Percentiles rank a stretch among this genome's conserved stretches.
phyloP scores from a whole-genome alignment of 1,284 basidiomycete genomes.

The Pseudozyma tsukubaensis region DNA sequence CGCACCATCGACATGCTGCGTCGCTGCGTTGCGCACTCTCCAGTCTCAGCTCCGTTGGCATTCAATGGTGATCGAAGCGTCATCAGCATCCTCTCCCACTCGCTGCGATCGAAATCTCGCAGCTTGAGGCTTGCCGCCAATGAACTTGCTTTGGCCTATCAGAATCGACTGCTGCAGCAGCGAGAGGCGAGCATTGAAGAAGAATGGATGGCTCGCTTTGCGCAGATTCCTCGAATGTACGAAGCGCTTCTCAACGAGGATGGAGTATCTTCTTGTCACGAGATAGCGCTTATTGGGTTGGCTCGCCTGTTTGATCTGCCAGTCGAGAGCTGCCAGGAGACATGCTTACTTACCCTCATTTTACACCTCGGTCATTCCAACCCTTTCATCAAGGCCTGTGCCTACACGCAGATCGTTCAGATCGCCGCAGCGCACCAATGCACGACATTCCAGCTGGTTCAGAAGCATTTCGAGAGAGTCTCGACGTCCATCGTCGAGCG shows the following conservation, averaged over 20 bases:
- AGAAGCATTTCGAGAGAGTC: constrained; percentile 54
- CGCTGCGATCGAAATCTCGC: constrained; percentile 21
- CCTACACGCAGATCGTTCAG: constrained; percentile 57
- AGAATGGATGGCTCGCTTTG: constrained; percentile 27
- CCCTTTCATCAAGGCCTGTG: constrained; percentile 51
- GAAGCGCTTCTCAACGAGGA: constrained; percentile 18
- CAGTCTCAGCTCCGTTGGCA: constrained; percentile 10
- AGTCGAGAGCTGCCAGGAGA: constrained; percentile 45
- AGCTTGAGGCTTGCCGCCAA: constrained; percentile 30
- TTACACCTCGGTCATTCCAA: constrained; percentile 50
- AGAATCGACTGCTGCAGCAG: constrained; percentile 27
- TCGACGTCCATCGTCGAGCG: constrained; percentile 55
- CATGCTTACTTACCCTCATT: constrained; percentile 41
- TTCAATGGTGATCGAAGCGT: constrained; percentile 23
- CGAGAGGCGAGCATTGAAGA: constrained; percentile 26
- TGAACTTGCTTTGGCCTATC: constrained; percentile 33
- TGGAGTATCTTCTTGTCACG: constrained; percentile 18
- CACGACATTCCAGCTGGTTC: constrained; percentile 65
- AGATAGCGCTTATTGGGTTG: constrained; percentile 50
- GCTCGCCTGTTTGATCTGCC: constrained; percentile 36
- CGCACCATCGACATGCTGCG: constrained; percentile 35
- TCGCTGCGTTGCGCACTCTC: constrained; percentile 25
- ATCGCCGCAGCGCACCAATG: constrained; percentile 54
- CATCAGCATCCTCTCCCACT: constrained; percentile 20
- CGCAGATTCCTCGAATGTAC: constrained; percentile 24